These are phyloP conservation scores for Colletotrichum trifolii DNA, from an alignment of 2,329 filamentous ascomycete genomes.

Conservation along the genomic window DNA sequence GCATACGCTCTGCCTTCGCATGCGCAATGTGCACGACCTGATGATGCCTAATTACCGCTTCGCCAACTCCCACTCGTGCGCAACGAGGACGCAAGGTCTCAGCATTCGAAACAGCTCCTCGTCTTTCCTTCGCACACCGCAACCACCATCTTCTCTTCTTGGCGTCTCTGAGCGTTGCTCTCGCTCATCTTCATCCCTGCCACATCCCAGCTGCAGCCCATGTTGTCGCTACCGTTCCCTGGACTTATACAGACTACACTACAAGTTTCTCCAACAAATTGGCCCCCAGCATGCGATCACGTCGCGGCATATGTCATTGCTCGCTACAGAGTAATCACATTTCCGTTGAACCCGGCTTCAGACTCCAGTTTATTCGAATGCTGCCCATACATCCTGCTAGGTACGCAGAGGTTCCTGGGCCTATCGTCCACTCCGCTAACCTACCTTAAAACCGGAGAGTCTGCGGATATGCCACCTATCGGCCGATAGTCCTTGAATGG, in stretches of 20 bases:
- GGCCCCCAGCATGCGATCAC: constrained; percentile 4
- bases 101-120: constrained; percentile 29
- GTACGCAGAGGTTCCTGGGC: neutral
- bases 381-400: neutral
- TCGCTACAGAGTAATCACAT: constrained; percentile 2
- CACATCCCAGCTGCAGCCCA: constrained; percentile 16
- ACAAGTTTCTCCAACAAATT: constrained; percentile 2
- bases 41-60: too few relatives aligned
- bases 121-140: constrained; percentile 14
- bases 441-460: neutral
- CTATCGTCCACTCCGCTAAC: constrained; percentile 6
- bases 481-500: neutral
- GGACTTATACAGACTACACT: neutral
- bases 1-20: too few relatives aligned
- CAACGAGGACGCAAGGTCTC: constrained; percentile 5
- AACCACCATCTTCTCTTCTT: constrained; percentile 13
- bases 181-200: constrained; percentile 17
- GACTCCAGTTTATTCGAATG: neutral
- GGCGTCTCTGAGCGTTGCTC: constrained; percentile 11
- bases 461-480: neutral
- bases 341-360: constrained; percentile 12
- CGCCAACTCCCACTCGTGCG: too few relatives aligned
- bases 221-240: constrained; percentile 29
- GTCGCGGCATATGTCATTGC: constrained; percentile 15
- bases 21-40: too few relatives aligned